Evolutionary conservation across 345 rosid species (phyloP).

Genomic region (Mercurialis annua): DNA sequence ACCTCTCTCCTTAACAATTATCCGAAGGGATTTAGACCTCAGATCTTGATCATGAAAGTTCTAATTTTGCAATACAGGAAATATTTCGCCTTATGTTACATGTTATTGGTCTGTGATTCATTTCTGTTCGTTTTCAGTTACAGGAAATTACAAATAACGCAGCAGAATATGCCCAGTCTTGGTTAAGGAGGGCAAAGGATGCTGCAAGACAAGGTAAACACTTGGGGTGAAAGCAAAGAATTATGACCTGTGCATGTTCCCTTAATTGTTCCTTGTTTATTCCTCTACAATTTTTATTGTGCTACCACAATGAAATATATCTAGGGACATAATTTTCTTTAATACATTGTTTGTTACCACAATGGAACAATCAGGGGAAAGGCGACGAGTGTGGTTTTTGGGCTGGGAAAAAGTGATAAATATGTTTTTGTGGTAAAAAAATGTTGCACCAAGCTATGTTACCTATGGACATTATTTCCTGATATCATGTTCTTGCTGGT

Average conservation of each 20-base stretch:
- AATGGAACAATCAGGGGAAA: neutral
- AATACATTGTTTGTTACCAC: neutral
- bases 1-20: neutral
- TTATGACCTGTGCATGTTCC: constrained; percentile 1
- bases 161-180: constrained; percentile 57
- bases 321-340: neutral
- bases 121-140: constrained; percentile 50
- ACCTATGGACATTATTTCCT: neutral
- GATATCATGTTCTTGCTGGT: neutral
- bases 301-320: neutral
- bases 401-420: constrained; percentile 1
- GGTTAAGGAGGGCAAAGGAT: constrained; percentile 70
- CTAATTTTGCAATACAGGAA: neutral
- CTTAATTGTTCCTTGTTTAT: constrained; percentile 2
- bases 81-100: neutral
- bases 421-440: neutral
- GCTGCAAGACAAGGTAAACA: constrained; percentile 62
- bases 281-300: neutral
- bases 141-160: constrained; percentile 56
- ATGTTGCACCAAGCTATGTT: neutral
- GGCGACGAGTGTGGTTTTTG: too few relatives aligned
- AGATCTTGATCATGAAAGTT: neutral
- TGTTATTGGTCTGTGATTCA: neutral
- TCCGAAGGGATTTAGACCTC: neutral
- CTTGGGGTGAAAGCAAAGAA: neutral